Evolutionary conservation across 441 rosid species (phyloP), one percentile per base, ranked within the genome.

Genomic region (Macaranga tanarius): DNA sequence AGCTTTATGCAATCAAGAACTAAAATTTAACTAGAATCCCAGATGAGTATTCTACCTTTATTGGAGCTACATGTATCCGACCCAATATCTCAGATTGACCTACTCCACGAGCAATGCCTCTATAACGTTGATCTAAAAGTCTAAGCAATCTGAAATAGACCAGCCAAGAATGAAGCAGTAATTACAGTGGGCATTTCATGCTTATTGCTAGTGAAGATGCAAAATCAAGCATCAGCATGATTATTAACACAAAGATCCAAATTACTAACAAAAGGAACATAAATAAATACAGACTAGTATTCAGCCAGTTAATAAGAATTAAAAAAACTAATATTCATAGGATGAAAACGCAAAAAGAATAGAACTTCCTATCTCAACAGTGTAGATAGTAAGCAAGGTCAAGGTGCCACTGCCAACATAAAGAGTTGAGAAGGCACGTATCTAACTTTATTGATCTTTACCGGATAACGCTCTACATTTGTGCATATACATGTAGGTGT

Each of bases 41-140:
- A 40, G 10, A 10, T 19, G n/a, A 42, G 16, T 22, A 42, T n/a
- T 19, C 20, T 76, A 91, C 99, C 96, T 95, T 95, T 79, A 95
- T 91, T 67, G 98, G 88, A 78, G 98, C 99, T 9, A 95, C 99
- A 72, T 95, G 99, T 82, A 95, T 92, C 38, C 98, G 88, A 68
- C 98, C 98, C 78, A 95, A 69, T 77, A 95, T 95, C 92, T 95
- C 98, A 34, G 99, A 89, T 48, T 95, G 99, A 76, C 98, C 99
- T 72, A 95, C 99, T 69, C 99, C 99, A 81, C 86, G 99, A 83
- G 98, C 99, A 81, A 91, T 84, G 79, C 99, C 98, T 84, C 78
- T 91, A 75, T 91, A 92, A 25, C 98, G 92, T 74, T 89, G 88
- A 84, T 92, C 99, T 78, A 95, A 80, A 75, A 92, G 96, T 83